A percentile compares a stretch with the other conserved stretches of the same genome.
Conservation (phyloP, 495 filamentous ascomycete species). For the Neurospora sp. region DNA sequence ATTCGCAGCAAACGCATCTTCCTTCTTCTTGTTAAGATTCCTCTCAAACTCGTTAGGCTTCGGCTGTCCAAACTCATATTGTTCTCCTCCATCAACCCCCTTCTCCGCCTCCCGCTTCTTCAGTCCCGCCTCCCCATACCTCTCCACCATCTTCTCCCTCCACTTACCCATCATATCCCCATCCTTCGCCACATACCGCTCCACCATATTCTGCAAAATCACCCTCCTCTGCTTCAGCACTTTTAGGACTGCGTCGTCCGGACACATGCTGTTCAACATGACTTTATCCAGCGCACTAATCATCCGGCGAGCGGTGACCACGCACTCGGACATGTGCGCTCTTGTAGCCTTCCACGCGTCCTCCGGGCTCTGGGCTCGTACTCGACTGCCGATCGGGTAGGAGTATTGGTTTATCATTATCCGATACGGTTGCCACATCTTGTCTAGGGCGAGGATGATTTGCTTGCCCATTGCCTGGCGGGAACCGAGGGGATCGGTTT, state of each 20-base stretch:
- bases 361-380: conserved; percentile 9
- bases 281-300: conserved; percentile 29
- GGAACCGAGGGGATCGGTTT: conserved; percentile 5
- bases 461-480: conserved; percentile 22
- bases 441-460: conserved; percentile 24
- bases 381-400: conserved; percentile 1
- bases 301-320: conserved; percentile 32
- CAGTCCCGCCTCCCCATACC: background rate
- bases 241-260: conserved; percentile 2
- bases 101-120: background rate
- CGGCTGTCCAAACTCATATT: background rate
- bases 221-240: conserved; percentile 16
- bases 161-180: background rate
- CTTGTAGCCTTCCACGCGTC: conserved; percentile 1
- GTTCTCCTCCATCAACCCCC: background rate
- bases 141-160: conserved; percentile 3
- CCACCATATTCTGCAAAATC: conserved; percentile 20
- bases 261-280: conserved; percentile 11
- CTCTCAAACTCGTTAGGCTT: background rate
- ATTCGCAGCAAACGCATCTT: background rate
- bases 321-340: conserved; percentile 21
- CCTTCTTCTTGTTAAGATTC: background rate
- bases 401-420: conserved; percentile 15
- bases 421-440: conserved; percentile 29
- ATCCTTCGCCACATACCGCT: conserved; percentile 13